Evolutionary conservation across 208 protist genomes (phyloP).

Genomic region (Acanthamoeba sp.): DNA sequence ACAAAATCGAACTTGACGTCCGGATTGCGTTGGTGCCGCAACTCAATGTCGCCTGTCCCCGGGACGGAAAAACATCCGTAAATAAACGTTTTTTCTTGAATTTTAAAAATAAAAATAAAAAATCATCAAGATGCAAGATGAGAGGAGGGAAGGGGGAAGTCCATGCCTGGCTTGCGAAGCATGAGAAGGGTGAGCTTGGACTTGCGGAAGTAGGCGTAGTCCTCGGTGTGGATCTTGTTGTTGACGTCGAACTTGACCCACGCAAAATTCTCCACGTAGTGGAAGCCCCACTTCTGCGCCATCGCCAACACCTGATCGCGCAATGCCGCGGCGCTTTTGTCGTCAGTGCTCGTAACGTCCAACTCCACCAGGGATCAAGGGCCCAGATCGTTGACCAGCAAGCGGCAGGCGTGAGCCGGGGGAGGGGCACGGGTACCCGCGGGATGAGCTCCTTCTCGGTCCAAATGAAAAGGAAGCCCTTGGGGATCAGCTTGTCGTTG

Average conservation of each 20-base stretch:
- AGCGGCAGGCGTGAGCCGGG: no score
- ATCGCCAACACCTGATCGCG: constrained; percentile 51
- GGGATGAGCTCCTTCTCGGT: constrained; percentile 84
- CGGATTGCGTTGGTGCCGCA: constrained; percentile 86
- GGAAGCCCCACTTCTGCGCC: constrained; percentile 79
- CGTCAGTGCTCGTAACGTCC: no score
- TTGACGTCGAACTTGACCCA: constrained; percentile 79
- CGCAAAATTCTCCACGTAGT: constrained; percentile 86
- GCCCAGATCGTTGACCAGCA: no score
- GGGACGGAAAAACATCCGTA: no score
- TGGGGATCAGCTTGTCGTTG: constrained; percentile 69
- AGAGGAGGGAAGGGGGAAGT: not conserved
- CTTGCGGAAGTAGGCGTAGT: constrained; percentile 76
- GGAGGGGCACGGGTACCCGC: not conserved
- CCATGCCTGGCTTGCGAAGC: constrained; percentile 77
- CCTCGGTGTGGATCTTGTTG: constrained; percentile 75
- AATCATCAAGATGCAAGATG: no score
- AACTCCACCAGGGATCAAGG: no score
- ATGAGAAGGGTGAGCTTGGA: constrained; percentile 84
- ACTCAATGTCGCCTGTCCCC: constrained; percentile 63
- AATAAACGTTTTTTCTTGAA: no score
- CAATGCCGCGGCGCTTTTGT: no score
- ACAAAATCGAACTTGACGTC: constrained; percentile 85
- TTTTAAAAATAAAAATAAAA: no score
- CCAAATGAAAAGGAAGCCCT: constrained; percentile 87